phyloP scores from a whole-genome alignment of 1,139 yeast species.

The Kodamaea derodonti region DNA sequence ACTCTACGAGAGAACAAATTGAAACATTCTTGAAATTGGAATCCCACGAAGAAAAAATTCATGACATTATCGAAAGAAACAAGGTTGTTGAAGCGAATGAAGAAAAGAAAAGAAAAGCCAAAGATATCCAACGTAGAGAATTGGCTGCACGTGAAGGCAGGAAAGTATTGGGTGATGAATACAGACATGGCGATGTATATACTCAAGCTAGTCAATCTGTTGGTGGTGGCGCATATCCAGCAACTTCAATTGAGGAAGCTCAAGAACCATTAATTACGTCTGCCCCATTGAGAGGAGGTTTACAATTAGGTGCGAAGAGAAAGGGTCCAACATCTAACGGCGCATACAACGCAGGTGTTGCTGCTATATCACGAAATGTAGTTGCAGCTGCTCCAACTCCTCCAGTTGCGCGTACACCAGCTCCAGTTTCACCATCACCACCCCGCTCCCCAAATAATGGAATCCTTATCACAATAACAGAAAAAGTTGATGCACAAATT shows the following conservation, averaged over 20 bases:
- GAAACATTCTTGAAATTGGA: conserved; percentile 94
- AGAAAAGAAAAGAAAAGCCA: conserved; percentile 94
- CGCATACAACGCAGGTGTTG: conserved; percentile 40
- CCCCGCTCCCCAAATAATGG: conserved; percentile 62
- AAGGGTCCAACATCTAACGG: conserved; percentile 22
- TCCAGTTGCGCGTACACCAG: conserved; percentile 15
- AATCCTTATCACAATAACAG: conserved; percentile 72
- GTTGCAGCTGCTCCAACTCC: conserved; percentile 14
- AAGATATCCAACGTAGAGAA: conserved; percentile 88
- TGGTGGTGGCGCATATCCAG: conserved; percentile 24
- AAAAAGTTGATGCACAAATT: conserved; percentile 72
- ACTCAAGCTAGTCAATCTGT: conserved; percentile 19
- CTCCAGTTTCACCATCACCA: conserved; percentile 21
- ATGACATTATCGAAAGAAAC: conserved; percentile 94
- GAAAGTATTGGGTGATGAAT: conserved; percentile 8
- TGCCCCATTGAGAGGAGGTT: conserved; percentile 51
- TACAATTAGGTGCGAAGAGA: conserved; percentile 73
- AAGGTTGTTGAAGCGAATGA: conserved; percentile 97
- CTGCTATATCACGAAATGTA: conserved; percentile 28
- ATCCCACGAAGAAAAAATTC: conserved; percentile 96
- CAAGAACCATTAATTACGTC: conserved; percentile 1
- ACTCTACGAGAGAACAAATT: conserved; percentile 77
- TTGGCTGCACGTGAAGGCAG: conserved; percentile 40
- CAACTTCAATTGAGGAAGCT: conserved; percentile 17
- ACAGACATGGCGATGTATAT: conserved; percentile 4